Percentiles rank a stretch among this genome's conserved stretches.
phyloP scores from a whole-genome alignment of 257 asterid genomes.

The Hygrophila difformis region DNA sequence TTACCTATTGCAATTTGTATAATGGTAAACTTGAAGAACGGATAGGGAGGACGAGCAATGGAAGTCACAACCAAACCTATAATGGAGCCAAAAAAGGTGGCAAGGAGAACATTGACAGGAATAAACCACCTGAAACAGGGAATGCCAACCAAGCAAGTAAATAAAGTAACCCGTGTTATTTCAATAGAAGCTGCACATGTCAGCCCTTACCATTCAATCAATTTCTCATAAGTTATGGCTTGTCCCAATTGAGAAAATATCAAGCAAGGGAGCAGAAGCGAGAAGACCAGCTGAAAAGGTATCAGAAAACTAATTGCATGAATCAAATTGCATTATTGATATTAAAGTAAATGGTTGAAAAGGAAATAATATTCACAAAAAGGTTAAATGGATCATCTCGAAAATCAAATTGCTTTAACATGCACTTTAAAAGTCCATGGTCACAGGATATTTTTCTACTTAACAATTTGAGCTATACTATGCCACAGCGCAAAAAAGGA shows the following conservation, averaged over 20 bases:
- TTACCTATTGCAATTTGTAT: slow-evolving; percentile 91
- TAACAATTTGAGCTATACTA: background rate
- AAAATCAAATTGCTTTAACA: background rate
- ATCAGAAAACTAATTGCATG: slow-evolving; percentile 4
- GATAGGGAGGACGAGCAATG: slow-evolving; percentile 73
- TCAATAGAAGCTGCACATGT: background rate
- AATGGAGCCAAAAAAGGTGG: slow-evolving; percentile 79
- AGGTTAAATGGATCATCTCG: background rate
- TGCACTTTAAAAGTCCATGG: slow-evolving; percentile 2
- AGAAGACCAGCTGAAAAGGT: slow-evolving; percentile 75
- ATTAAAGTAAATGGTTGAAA: background rate
- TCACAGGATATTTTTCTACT: background rate
- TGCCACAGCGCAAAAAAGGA: no score
- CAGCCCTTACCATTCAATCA: slow-evolving; percentile 61
- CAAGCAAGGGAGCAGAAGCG: slow-evolving; percentile 94
- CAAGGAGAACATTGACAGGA: slow-evolving; percentile 77
- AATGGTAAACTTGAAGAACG: slow-evolving; percentile 81
- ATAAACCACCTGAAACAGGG: slow-evolving; percentile 87
- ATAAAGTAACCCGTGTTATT: slow-evolving; percentile 5
- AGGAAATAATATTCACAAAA: background rate
- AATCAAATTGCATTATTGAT: background rate
- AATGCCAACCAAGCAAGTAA: slow-evolving; percentile 15
- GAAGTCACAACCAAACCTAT: slow-evolving; percentile 73
- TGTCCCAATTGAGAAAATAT: slow-evolving; percentile 94
- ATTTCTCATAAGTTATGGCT: slow-evolving; percentile 67